Base-by-base conservation (phyloP, 768 basidiomycete genomes). In the Pisolithus tinctorius region DNA sequence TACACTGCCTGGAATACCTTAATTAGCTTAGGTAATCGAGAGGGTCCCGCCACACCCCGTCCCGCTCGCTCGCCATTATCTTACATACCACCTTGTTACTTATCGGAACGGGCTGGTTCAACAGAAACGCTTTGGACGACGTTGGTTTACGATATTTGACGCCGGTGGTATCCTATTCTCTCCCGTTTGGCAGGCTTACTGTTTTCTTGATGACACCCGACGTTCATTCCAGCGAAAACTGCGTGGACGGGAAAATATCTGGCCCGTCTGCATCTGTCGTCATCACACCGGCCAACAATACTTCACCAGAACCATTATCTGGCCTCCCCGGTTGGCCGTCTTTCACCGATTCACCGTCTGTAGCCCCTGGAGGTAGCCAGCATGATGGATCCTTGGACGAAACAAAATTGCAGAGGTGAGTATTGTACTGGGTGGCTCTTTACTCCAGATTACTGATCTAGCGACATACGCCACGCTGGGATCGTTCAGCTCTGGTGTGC, bases 291-390 rank as follows among this genome's bases (percentile, higher is more conserved):
- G 48, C 50, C 29, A 61, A 53, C 20, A 44, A 38, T 8, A 55
- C 42, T 13, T 49, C 52, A 2, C 49, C 50, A 47, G 40, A 38
- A 5, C 39, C 56, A 20, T 49, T 60, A 26, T 45, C 52, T 29
- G 52, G 56, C 45, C 48, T 65, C 1, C 14, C 59, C 2, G 51
- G 52, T 29, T 55, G 57, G 49, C 46, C 57, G n/a, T 55, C 57
- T 13, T 48, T 50, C 30, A 59, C 55, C n/a, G 56, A 57, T 20
- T 45, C 54, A 41, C 39, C 20, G 20, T 17, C 36, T 31, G 54
- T 38, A 59, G 51, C 53, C 52, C 59, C 59, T 52, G 61, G 53
- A 38, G 43, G 41, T 37, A 47, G 52, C 47, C 51, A 50, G 37
- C 26, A 36, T 45, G 25, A 47, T n/a, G 46, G 52, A 26, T 44